These are phyloP conservation scores for Verbascum thapsus DNA, from an alignment of 257 asterid genomes.

Conservation along the genomic window DNA sequence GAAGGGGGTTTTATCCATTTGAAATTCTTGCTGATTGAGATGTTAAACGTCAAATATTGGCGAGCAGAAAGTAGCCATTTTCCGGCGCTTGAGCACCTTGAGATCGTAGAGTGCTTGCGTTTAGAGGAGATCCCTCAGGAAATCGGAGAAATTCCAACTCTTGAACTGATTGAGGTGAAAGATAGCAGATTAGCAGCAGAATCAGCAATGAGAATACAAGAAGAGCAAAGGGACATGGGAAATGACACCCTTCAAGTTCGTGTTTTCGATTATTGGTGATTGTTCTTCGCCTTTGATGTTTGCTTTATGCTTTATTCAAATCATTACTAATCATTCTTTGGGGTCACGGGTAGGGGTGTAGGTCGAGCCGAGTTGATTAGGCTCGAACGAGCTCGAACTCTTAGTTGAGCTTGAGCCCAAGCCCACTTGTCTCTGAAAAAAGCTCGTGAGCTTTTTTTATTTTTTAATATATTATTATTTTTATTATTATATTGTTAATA, in stretches of 20 bases:
- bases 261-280: too few species aligned
- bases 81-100: conserved; percentile 9
- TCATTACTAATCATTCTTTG: too few species aligned
- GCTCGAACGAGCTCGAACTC: too few species aligned
- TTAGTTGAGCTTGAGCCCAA: too few species aligned
- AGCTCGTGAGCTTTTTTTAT: too few species aligned
- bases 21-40: not conserved
- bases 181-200: not conserved
- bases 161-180: conserved; percentile 24
- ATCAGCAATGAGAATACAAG: not conserved
- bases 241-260: conserved; percentile 4
- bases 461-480: too few species aligned
- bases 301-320: too few species aligned
- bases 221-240: conserved; percentile 16
- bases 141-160: conserved; percentile 29
- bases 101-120: not conserved
- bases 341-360: too few species aligned
- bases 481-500: too few species aligned
- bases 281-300: too few species aligned
- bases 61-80: not conserved
- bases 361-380: too few species aligned
- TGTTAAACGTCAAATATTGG: conserved; percentile 1
- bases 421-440: too few species aligned
- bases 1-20: conserved; percentile 21
- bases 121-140: conserved; percentile 26